Evolutionary conservation across 495 filamentous ascomycete species (phyloP).

Genomic region (Cercophora scortea): DNA sequence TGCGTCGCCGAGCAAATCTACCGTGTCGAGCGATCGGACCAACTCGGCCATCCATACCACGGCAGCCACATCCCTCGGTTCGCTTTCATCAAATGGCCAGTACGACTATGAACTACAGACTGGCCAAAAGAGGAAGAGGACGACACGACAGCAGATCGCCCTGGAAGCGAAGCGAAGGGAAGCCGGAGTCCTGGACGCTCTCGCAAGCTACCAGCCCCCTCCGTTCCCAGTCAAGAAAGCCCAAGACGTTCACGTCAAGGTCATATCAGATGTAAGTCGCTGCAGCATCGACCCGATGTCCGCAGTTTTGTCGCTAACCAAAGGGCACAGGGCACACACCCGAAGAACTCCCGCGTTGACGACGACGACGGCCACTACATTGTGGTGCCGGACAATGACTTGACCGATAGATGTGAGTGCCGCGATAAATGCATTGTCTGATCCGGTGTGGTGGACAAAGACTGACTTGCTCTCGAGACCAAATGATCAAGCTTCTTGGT

Average conservation of each 20-base stretch:
- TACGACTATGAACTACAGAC: slow-evolving; percentile 45
- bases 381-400: slow-evolving; percentile 68
- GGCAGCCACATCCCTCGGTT: slow-evolving; percentile 82
- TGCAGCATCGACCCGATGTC: too few relatives aligned
- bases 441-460: background rate
- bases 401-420: slow-evolving; percentile 83
- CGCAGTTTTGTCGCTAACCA: slow-evolving; percentile 5
- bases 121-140: slow-evolving; percentile 83
- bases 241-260: slow-evolving; percentile 77
- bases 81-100: slow-evolving; percentile 53
- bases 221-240: slow-evolving; percentile 85
- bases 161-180: slow-evolving; percentile 75
- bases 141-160: slow-evolving; percentile 65
- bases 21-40: slow-evolving; percentile 75
- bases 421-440: background rate
- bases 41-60: slow-evolving; percentile 80
- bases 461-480: slow-evolving; percentile 47
- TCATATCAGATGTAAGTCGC: slow-evolving; percentile 71
- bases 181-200: slow-evolving; percentile 60
- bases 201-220: slow-evolving; percentile 73
- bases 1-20: slow-evolving; percentile 51
- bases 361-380: slow-evolving; percentile 97
- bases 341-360: slow-evolving; percentile 59
- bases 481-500: slow-evolving; percentile 78
- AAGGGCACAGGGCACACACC: slow-evolving; percentile 33